Conservation (phyloP, 225 moss, liverwort and hornwort genomes). For the Neckera pumila region DNA sequence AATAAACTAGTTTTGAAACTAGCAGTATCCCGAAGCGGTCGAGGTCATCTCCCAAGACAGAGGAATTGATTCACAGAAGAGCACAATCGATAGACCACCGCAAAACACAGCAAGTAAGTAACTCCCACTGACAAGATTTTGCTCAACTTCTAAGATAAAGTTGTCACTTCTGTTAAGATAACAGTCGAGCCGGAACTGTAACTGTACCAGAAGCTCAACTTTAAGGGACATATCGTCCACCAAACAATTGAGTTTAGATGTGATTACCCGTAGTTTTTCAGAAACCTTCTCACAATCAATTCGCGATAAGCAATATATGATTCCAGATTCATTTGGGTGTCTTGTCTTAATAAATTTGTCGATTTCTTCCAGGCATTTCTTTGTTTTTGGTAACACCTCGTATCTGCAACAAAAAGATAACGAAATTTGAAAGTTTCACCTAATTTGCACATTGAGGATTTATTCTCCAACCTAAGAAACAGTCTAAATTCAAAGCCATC, state of each 20-base stretch:
- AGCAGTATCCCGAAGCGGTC: background rate
- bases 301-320: conserved; percentile 88
- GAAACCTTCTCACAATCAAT: conserved; percentile 91
- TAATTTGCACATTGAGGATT: background rate
- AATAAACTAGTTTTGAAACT: background rate
- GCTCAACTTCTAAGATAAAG: background rate
- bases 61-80: background rate
- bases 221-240: background rate
- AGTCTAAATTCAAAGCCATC: background rate
- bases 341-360: conserved; percentile 76
- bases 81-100: background rate
- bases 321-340: conserved; percentile 82
- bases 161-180: background rate
- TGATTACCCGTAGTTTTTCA: conserved; percentile 65
- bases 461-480: background rate
- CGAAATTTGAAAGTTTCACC: background rate
- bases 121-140: background rate
- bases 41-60: background rate
- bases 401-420: conserved; percentile 38
- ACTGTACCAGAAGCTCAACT: background rate
- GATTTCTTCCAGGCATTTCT: conserved; percentile 83
- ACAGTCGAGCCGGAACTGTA: background rate
- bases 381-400: conserved; percentile 72
- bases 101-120: background rate
- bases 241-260: background rate